Base-by-base conservation (phyloP, 208 protist species). In the Wallacemonas sp. region DNA sequence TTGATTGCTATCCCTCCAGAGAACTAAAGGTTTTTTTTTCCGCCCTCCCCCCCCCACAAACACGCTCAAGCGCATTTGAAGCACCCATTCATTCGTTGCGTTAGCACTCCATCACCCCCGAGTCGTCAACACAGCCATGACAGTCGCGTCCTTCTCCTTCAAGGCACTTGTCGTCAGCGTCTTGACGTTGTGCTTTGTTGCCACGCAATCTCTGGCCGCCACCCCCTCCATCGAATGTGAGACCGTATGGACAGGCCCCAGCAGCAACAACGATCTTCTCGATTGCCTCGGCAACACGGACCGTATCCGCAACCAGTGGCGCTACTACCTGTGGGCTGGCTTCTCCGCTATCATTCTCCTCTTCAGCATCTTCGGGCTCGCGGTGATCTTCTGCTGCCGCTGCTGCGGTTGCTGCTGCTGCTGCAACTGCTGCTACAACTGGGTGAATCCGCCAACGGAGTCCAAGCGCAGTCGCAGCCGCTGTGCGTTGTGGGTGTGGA, bases 401-500 rank as follows among this genome's bases (percentile, higher is more conserved):
- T 86, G 75, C 75, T 86, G 76, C 58, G 61, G 76, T 24, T 68
- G 67, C 56, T 62, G 61, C 33, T 47, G 49, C 24, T 72, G 75
- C 54, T 60, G 59, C 19, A 51, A 19, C 19, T 75, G 53, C 66
- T 74, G 55, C 54, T 27, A 53, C n/a, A 24, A 42, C 33, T 88
- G 70, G 38, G 46, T 67, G 55, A 31, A 53, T 45, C 75, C 77
- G 22, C 67, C 72, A 39, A 66, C 41, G 28, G 46, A 59, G 36
- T 24, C 58, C 47, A 58, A 89, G 33, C 53, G 54, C 27, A 54
- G 56, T 30, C 47, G 72, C 21, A 51, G 69, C 17, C 78, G 75
- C 34, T 88, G 76, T 65, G 80, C 59, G 54, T 68, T 89, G 49
- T 91, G 82, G 84, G 88, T 94, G 77, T 88, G 72, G 79, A 80